Percentiles rank a stretch among this genome's conserved stretches.
Evolutionary conservation across 1,139 yeast genomes (phyloP).

Genomic region (Suhomyces wounanorum): DNA sequence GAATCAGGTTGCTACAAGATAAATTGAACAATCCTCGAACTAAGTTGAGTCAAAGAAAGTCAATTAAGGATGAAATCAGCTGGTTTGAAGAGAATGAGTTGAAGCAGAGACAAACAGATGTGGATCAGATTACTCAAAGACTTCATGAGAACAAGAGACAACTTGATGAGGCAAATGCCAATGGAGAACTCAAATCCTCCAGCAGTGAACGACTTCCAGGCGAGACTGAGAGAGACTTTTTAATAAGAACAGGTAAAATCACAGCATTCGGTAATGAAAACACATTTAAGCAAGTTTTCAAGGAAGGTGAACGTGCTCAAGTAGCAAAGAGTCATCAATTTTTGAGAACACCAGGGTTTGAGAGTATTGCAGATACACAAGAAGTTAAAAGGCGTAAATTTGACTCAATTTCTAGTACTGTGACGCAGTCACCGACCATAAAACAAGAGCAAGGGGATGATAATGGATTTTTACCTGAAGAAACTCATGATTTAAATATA

Average conservation of each 20-base stretch:
- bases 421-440: not conserved
- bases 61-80: constrained; percentile 55
- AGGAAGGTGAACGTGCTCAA: constrained; percentile 13
- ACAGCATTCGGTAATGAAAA: constrained; percentile 87
- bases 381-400: constrained; percentile 12
- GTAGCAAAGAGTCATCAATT: constrained; percentile 33
- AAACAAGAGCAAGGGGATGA: not conserved
- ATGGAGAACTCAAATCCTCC: constrained; percentile 7
- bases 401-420: constrained; percentile 16
- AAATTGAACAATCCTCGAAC: constrained; percentile 56
- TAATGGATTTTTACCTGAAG: not conserved
- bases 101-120: constrained; percentile 55
- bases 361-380: constrained; percentile 7
- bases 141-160: constrained; percentile 35
- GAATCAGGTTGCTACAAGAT: constrained; percentile 48
- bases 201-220: constrained; percentile 47
- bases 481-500: not conserved
- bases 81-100: constrained; percentile 56
- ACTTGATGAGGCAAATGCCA: constrained; percentile 18
- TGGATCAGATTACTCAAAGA: constrained; percentile 64
- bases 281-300: constrained; percentile 41
- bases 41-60: constrained; percentile 66
- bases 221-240: constrained; percentile 76
- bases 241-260: constrained; percentile 86
- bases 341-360: constrained; percentile 44